Conservation (phyloP, 139 green algal species). For the Nannochloris sp. region DNA sequence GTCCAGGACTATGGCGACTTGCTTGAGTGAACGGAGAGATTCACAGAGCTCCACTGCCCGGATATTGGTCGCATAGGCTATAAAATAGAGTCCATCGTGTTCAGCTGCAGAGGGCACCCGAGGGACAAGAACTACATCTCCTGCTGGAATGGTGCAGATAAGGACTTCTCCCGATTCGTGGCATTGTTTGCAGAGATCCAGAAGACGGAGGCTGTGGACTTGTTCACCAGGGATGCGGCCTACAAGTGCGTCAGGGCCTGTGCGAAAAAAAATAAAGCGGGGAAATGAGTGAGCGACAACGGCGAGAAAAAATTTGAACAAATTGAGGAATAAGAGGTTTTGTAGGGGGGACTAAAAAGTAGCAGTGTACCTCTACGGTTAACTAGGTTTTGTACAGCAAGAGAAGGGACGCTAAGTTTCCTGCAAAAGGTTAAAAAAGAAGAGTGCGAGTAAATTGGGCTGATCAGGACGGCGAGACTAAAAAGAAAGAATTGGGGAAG, state of each 20-base stretch:
- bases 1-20: slow-evolving; percentile 15
- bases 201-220: slow-evolving; percentile 12
- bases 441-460: too few species aligned
- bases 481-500: too few species aligned
- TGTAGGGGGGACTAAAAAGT: not conserved
- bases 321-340: too few species aligned
- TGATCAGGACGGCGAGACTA: too few species aligned
- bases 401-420: slow-evolving; percentile 10
- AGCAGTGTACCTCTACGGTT: slow-evolving; percentile 27
- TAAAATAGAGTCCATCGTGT: slow-evolving; percentile 24
- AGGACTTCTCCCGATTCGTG: slow-evolving; percentile 21
- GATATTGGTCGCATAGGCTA: slow-evolving; percentile 31
- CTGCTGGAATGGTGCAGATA: slow-evolving; percentile 1
- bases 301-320: not conserved
- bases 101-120: slow-evolving; percentile 11
- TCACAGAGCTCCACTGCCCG: slow-evolving; percentile 31
- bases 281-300: not conserved
- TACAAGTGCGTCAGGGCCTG: slow-evolving; percentile 30
- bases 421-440: slow-evolving; percentile 12
- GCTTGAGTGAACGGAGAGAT: not conserved
- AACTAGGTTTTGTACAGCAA: slow-evolving; percentile 26
- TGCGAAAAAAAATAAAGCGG: not conserved
- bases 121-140: slow-evolving; percentile 30
- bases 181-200: slow-evolving; percentile 20
- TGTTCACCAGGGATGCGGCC: slow-evolving; percentile 27